Conservation (phyloP, 768 basidiomycete species). For the Xerocomus potaroensis region DNA sequence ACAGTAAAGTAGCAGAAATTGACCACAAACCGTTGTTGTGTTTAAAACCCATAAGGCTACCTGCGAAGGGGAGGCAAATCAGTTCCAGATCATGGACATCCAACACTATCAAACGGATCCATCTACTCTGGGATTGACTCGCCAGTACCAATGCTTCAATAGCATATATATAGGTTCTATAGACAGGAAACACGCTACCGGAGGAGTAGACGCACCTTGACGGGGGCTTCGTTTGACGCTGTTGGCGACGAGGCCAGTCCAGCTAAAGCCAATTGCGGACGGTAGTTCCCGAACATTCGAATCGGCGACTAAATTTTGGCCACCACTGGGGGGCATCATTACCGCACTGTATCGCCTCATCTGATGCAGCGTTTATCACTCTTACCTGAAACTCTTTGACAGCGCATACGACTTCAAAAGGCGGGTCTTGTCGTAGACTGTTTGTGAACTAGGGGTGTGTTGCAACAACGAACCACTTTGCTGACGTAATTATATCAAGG, state of each 20-base stretch:
- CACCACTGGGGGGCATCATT: too few species aligned
- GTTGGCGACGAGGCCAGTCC: conserved; percentile 15
- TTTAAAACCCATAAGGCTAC: conserved; percentile 35
- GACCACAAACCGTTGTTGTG: conserved; percentile 32
- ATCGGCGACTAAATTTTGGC: conserved; percentile 30
- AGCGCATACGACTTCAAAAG: background rate
- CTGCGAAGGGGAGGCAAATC: conserved; percentile 16
- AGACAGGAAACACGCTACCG: background rate
- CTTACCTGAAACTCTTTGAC: background rate
- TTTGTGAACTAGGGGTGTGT: too few species aligned
- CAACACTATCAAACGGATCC: conserved; percentile 19
- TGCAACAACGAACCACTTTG: conserved; percentile 1
- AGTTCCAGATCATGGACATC: conserved; percentile 19
- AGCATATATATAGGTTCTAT: background rate
- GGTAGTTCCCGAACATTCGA: conserved; percentile 25
- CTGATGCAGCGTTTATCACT: background rate
- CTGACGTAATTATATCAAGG: conserved; percentile 17
- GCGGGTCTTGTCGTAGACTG: background rate
- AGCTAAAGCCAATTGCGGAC: conserved; percentile 5
- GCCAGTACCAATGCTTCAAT: background rate
- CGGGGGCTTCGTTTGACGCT: conserved; percentile 30
- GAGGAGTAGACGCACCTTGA: conserved; percentile 28
- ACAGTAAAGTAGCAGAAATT: conserved; percentile 26
- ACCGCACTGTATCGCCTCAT: background rate
- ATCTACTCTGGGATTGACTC: conserved; percentile 1